Conservation (phyloP, 1,284 basidiomycete species). For the Puccinia horiana region DNA sequence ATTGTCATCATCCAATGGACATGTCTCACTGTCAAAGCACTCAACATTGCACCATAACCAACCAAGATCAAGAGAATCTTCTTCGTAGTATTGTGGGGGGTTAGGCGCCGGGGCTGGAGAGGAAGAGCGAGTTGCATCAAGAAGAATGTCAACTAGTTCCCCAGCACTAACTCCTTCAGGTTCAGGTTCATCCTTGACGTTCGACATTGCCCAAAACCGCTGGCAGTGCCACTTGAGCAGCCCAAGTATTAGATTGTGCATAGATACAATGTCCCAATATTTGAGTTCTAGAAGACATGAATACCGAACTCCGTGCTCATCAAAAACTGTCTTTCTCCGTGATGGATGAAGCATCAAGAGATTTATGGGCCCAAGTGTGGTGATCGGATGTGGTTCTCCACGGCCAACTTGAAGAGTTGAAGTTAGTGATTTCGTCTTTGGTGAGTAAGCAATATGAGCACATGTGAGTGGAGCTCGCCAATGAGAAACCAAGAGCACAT, state of each 20-base stretch:
- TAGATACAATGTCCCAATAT: slow-evolving; percentile 15
- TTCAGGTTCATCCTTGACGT: not conserved
- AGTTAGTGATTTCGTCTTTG: too few relatives aligned
- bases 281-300: not conserved
- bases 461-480: slow-evolving; percentile 8
- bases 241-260: slow-evolving; percentile 33
- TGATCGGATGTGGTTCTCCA: not conserved
- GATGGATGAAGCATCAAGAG: not conserved
- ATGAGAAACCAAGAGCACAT: slow-evolving; percentile 31
- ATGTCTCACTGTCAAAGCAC: not conserved
- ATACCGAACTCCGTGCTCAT: not conserved
- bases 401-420: not conserved
- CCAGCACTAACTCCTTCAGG: not conserved
- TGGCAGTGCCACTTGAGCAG: slow-evolving; percentile 22
- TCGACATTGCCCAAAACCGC: slow-evolving; percentile 22
- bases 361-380: not conserved
- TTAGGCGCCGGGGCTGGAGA: not conserved
- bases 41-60: too few relatives aligned
- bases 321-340: not conserved
- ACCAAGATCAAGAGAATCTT: too few relatives aligned
- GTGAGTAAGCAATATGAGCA: slow-evolving; percentile 49
- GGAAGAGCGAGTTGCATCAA: not conserved
- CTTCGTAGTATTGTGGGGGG: not conserved
- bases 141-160: slow-evolving; percentile 20
- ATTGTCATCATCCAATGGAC: not conserved